These are phyloP conservation scores for Opeltia flavorubescens DNA, from an alignment of 495 filamentous ascomycete species.

Conservation along the genomic window DNA sequence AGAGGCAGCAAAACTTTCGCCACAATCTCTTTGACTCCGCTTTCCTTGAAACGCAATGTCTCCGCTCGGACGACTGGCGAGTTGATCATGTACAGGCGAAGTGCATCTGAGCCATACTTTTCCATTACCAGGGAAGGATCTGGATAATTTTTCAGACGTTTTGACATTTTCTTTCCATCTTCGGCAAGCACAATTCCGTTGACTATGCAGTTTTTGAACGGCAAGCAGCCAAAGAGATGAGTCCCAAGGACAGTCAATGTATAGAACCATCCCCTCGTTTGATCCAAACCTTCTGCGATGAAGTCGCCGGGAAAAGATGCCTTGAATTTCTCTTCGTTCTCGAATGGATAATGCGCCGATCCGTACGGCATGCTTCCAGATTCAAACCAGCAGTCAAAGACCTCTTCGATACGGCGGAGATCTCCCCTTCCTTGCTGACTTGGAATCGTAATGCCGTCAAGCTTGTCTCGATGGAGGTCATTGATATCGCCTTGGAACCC, in stretches of 20 bases:
- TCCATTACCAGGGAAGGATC: constrained; percentile 76
- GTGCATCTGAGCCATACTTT: constrained; percentile 83
- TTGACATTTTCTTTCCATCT: constrained; percentile 99
- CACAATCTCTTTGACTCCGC: constrained; percentile 90
- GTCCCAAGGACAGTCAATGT: constrained; percentile 81
- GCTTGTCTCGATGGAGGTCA: constrained; percentile 91
- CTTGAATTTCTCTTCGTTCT: constrained; percentile 74
- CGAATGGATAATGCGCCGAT: constrained; percentile 86
- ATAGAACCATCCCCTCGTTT: constrained; percentile 97
- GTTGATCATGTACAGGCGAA: constrained; percentile 92
- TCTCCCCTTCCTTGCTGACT: constrained; percentile 78
- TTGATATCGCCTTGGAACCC: constrained; percentile 71
- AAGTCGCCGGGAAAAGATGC: constrained; percentile 86
- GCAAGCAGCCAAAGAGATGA: constrained; percentile 75
- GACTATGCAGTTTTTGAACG: constrained; percentile 94
- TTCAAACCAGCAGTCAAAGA: constrained; percentile 97
- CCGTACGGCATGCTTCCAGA: constrained; percentile 96
- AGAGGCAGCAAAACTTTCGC: constrained; percentile 84
- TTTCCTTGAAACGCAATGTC: constrained; percentile 80
- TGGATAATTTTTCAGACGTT: constrained; percentile 93
- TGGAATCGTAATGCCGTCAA: constrained; percentile 93
- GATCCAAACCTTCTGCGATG: constrained; percentile 91
- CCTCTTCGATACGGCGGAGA: constrained; percentile 70
- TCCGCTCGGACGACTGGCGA: constrained; percentile 92
- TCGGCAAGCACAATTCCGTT: constrained; percentile 93